These are phyloP conservation scores for Scleromitrula shiraiana DNA, from an alignment of 2,329 filamentous ascomycete species.

Conservation along the genomic window DNA sequence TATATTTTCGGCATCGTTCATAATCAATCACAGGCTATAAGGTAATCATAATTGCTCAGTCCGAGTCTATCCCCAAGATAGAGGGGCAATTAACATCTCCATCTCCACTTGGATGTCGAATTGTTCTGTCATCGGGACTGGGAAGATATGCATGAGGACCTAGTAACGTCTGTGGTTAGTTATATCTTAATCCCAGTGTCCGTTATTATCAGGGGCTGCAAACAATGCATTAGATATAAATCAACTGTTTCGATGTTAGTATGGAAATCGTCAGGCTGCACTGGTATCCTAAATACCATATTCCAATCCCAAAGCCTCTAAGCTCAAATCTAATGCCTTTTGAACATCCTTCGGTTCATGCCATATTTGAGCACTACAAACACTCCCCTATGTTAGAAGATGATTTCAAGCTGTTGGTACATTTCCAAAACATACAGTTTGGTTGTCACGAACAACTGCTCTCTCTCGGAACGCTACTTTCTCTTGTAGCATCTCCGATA, in stretches of 20 bases:
- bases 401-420: too few species aligned
- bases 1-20: slow-evolving; percentile 1
- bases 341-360: slow-evolving; percentile 2
- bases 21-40: slow-evolving; percentile 2
- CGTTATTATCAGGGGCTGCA: not conserved
- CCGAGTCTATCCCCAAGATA: not conserved
- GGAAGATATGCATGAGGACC: slow-evolving; percentile 5
- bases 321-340: not conserved
- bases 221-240: slow-evolving; percentile 8
- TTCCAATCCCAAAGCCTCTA: not conserved
- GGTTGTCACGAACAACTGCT: slow-evolving; percentile 31
- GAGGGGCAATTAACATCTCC: not conserved
- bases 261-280: not conserved
- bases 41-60: not conserved
- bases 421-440: not conserved
- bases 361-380: not conserved
- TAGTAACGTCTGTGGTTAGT: not conserved
- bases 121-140: slow-evolving; percentile 1
- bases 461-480: slow-evolving; percentile 30
- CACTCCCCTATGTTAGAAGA: too few species aligned
- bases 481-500: slow-evolving; percentile 33
- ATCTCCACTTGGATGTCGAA: not conserved
- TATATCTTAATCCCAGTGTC: not conserved
- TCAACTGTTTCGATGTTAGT: not conserved
- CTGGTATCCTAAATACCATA: not conserved